These are phyloP conservation scores for Ormosia emarginata DNA, from an alignment of 306 rosid genomes.

Conservation along the genomic window DNA sequence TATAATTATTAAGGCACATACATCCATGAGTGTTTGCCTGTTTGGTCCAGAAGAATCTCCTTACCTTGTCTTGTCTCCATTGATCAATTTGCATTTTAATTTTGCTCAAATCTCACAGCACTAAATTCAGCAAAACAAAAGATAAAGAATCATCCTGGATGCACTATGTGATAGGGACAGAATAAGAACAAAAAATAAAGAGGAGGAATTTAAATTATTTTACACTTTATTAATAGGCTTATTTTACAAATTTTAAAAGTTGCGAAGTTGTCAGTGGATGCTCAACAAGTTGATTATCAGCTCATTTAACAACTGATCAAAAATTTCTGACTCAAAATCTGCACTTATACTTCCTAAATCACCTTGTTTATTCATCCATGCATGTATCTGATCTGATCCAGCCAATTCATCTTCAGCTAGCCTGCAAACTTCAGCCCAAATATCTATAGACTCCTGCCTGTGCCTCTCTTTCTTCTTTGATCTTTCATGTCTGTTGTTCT, in stretches of 20 bases:
- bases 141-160: not conserved
- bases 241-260: constrained; percentile 12
- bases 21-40: not conserved
- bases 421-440: constrained; percentile 39
- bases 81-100: not conserved
- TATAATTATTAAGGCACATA: not conserved
- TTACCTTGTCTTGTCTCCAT: not conserved
- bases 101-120: not conserved
- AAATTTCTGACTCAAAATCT: constrained; percentile 47
- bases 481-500: constrained; percentile 19
- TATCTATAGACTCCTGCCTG: not conserved
- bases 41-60: not conserved
- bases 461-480: constrained; percentile 28
- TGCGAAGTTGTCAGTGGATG: not conserved
- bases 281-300: constrained; percentile 41
- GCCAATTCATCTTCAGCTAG: constrained; percentile 45
- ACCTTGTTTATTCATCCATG: constrained; percentile 28
- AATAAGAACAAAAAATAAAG: not conserved
- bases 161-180: not conserved
- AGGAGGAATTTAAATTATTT: not conserved
- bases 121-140: not conserved
- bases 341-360: constrained; percentile 40
- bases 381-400: constrained; percentile 38
- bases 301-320: constrained; percentile 54
- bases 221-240: constrained; percentile 26